Percentiles rank a stretch among this genome's conserved stretches.
Evolutionary conservation across 257 asterid genomes (phyloP).

Genomic region (Plantago major): DNA sequence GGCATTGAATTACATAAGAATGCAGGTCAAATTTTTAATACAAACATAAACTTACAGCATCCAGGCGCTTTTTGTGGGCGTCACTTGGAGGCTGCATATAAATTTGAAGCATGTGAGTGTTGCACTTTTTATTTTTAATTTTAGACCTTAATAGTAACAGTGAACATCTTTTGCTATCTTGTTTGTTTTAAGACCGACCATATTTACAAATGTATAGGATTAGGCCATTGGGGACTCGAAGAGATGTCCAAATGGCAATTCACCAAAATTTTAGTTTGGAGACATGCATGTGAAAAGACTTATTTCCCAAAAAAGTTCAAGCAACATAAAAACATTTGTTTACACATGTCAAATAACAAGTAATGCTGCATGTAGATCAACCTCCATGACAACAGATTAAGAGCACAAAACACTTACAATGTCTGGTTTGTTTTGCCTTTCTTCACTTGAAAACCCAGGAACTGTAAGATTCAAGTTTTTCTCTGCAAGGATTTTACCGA

Average conservation of each 20-base stretch:
- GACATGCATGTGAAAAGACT: slow-evolving; percentile 7
- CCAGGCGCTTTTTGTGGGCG: slow-evolving; percentile 76
- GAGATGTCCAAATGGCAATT: background rate
- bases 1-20: slow-evolving; percentile 9
- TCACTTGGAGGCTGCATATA: slow-evolving; percentile 65
- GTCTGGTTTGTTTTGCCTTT: slow-evolving; percentile 40
- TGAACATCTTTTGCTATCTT: slow-evolving; percentile 6
- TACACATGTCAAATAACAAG: slow-evolving; percentile 2
- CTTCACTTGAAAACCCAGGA: slow-evolving; percentile 90
- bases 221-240: background rate
- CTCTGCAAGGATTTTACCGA: slow-evolving; percentile 52
- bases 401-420: slow-evolving; percentile 46
- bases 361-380: background rate
- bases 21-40: background rate
- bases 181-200: background rate
- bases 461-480: slow-evolving; percentile 73
- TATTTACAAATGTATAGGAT: background rate
- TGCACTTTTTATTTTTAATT: slow-evolving; percentile 10
- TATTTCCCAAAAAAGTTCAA: background rate
- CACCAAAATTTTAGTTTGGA: slow-evolving; percentile 8
- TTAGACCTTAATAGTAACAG: background rate
- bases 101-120: slow-evolving; percentile 25
- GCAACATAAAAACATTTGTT: slow-evolving; percentile 1
- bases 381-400: background rate
- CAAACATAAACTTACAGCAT: slow-evolving; percentile 50